Conservation (phyloP, 2,329 filamentous ascomycete species). For the Ascochyta koolunga region DNA sequence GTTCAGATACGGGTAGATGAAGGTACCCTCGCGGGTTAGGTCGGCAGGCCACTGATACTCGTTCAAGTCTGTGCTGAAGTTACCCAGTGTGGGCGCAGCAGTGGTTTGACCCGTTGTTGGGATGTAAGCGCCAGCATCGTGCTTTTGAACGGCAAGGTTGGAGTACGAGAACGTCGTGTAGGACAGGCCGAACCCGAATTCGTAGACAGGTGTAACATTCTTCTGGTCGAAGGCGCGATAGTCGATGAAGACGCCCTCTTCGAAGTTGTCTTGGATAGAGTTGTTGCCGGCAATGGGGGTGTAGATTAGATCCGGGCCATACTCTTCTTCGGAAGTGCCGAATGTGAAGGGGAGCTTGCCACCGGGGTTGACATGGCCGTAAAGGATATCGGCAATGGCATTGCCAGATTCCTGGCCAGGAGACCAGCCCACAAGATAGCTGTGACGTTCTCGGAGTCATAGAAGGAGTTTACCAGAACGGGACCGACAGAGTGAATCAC, state of each 20-base stretch:
- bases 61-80: slow-evolving; percentile 64
- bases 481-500: slow-evolving; percentile 86
- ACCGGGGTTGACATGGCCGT: slow-evolving; percentile 77
- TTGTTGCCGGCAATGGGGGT: slow-evolving; percentile 69
- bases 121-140: slow-evolving; percentile 59
- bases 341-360: slow-evolving; percentile 83
- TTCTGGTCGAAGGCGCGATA: slow-evolving; percentile 75
- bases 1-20: slow-evolving; percentile 78
- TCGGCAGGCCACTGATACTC: slow-evolving; percentile 72
- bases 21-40: slow-evolving; percentile 59
- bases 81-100: slow-evolving; percentile 69
- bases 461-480: slow-evolving; percentile 76
- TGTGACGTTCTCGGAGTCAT: slow-evolving; percentile 77
- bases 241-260: slow-evolving; percentile 82
- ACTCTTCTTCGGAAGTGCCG: slow-evolving; percentile 70
- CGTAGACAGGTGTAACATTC: slow-evolving; percentile 72
- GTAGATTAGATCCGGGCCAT: slow-evolving; percentile 71
- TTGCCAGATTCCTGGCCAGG: slow-evolving; percentile 83
- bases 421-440: slow-evolving; percentile 82
- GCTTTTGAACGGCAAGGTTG: slow-evolving; percentile 64
- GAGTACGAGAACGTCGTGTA: slow-evolving; percentile 82
- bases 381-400: slow-evolving; percentile 80
- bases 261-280: slow-evolving; percentile 75
- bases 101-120: slow-evolving; percentile 67
- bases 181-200: slow-evolving; percentile 80